Evolutionary conservation across 306 rosid species (phyloP), one percentile per base, ranked within the genome.

Genomic region (Argentina anserina): DNA sequence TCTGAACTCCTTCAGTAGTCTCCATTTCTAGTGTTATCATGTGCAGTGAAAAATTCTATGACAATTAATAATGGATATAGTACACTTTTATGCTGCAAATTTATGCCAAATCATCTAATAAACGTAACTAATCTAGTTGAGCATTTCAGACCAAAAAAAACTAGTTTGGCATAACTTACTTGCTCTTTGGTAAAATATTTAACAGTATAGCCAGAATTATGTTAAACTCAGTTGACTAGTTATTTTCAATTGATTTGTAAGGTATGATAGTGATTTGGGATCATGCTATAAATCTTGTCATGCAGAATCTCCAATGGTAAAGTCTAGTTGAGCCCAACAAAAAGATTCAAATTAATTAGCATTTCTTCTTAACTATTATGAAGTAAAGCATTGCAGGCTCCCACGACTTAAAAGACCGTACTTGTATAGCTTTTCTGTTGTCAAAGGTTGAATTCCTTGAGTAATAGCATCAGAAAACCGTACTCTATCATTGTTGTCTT

Each of bases 1-100:
- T 86, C 81, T 58, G 15, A 77, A 52, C 81, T 58, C 81, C 61
- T 15, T 15, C 6, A 25, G n/a, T 63, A 21, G 50, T 15, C 3
- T 18, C 73, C 49, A 6, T 13, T 13, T 17, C 20, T 11, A 41
- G 29, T 50, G 50, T 69, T 28, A 49, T n/a, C 45, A 18, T 11
- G 0, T 46, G 29, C 50, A 49, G 23, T 46, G n/a, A 31, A 60
- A 47, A 26, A 68, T 20, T 60, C 60, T 69, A 49, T n/a, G 17
- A 5, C 42, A n/a, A 45, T 47, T n/a, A 29, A 20, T 69, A 31
- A 20, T 50, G 14, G 31, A 33, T 49, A 12, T 33, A 2, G 46
- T 69, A 20, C 5, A 18, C 34, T 67, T 46, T 40, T 40, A 9
- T 40, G 43, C 43, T 40, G 42, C 29, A 20, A 5, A 26, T 28